Evolutionary conservation across 257 asterid species (phyloP).

Genomic region (Nicotiana sylvestris): DNA sequence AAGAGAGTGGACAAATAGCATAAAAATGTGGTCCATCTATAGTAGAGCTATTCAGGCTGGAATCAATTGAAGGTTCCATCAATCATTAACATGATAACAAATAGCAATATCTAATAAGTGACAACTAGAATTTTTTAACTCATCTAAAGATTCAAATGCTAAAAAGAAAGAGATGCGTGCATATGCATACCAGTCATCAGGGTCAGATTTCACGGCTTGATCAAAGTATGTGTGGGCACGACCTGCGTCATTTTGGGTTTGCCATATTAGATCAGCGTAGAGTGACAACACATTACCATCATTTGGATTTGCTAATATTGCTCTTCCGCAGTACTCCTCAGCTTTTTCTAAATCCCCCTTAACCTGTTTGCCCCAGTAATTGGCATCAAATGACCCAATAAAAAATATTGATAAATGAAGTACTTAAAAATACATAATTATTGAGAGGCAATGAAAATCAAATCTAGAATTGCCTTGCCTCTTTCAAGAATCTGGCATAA

Average conservation of each 20-base stretch:
- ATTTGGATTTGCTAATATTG: constrained; percentile 65
- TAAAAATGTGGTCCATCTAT: background rate
- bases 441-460: background rate
- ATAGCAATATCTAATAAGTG: background rate
- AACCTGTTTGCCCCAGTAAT: constrained; percentile 33
- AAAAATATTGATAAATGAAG: background rate
- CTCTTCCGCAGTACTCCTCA: constrained; percentile 89
- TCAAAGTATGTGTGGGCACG: constrained; percentile 69
- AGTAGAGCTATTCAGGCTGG: background rate
- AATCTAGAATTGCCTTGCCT: constrained; percentile 32
- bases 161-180: background rate
- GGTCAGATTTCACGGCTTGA: constrained; percentile 80
- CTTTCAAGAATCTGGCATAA: constrained; percentile 78
- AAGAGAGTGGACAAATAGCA: background rate
- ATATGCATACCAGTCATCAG: constrained; percentile 62
- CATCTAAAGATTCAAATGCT: background rate
- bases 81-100: background rate
- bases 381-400: background rate
- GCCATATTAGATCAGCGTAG: constrained; percentile 89
- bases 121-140: background rate
- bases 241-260: constrained; percentile 57
- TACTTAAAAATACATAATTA: background rate
- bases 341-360: constrained; percentile 68
- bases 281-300: constrained; percentile 72
- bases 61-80: background rate